phyloP scores from a whole-genome alignment of 2,329 filamentous ascomycete species.

The Didymella segeticola region DNA sequence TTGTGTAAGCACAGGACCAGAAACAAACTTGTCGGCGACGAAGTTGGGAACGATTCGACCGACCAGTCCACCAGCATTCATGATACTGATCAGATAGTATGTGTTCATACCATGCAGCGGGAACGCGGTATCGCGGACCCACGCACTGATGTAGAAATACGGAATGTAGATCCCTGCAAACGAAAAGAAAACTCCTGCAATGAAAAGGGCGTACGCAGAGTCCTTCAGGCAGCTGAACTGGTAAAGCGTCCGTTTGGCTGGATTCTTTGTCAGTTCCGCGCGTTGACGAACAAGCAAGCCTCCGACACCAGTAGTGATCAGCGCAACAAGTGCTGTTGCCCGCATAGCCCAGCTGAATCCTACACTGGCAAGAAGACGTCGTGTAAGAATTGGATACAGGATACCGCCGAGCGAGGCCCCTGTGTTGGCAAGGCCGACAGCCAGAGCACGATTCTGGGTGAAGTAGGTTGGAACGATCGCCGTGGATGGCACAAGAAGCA shows the following conservation, averaged over 20 bases:
- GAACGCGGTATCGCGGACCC: slow-evolving; percentile 16
- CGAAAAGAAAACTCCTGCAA: slow-evolving; percentile 25
- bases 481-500: slow-evolving; percentile 24
- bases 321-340: slow-evolving; percentile 62
- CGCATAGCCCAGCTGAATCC: slow-evolving; percentile 69
- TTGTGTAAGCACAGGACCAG: slow-evolving; percentile 58
- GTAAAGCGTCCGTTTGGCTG: slow-evolving; percentile 19
- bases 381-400: slow-evolving; percentile 58
- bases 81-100: slow-evolving; percentile 22
- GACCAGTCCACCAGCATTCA: slow-evolving; percentile 21
- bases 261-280: slow-evolving; percentile 17
- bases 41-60: slow-evolving; percentile 59
- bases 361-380: slow-evolving; percentile 60
- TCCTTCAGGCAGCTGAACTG: slow-evolving; percentile 18
- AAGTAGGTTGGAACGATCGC: slow-evolving; percentile 29
- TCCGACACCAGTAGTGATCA: slow-evolving; percentile 58
- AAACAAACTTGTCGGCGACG: slow-evolving; percentile 57
- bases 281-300: slow-evolving; percentile 36
- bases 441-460: slow-evolving; percentile 63
- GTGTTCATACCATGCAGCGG: slow-evolving; percentile 8
- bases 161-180: slow-evolving; percentile 23
- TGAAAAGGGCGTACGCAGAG: slow-evolving; percentile 18
- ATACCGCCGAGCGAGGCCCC: slow-evolving; percentile 55
- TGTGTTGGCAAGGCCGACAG: slow-evolving; percentile 53
- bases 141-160: slow-evolving; percentile 25